Base-by-base conservation (phyloP, 352 stramenopile species). In the Phytophthora lateralis region DNA sequence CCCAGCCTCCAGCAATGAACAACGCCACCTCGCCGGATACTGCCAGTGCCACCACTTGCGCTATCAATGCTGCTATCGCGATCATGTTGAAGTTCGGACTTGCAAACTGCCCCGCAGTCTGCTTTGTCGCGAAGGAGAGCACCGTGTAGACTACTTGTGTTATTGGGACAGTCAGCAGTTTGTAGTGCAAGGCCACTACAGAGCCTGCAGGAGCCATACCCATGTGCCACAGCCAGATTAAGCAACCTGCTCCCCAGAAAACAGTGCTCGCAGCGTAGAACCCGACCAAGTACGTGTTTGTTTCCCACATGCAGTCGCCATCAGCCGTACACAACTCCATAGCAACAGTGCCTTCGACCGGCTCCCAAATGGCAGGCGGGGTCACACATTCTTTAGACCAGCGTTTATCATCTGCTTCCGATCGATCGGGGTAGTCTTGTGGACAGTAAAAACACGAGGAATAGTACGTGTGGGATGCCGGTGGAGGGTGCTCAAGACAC, bases 1-100 rank as follows among this genome's bases (percentile, higher is more conserved):
- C 64, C 81, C 81, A 90, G 18, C 81, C 81, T 26, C 83, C 85
- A 35, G 78, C 75, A 17, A 88, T 64, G 30, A 77, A 60, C 12
- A 89, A 55, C 24, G 79, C 32, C 32, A 81, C 54, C n/a, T 86
- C 76, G 7, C 55, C 72, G 3, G 78, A 65, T 20, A 75, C 51
- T 0, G 65, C 63, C 4, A 88, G 51, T 6, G 76, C 66, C 9
- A 71, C 63, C 18, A 85, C 26, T 34, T 82, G 68, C 15, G 76
- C 61, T 15, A 84, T 27, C 24, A 81, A 73, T 15, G 71, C 49
- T 11, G 55, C 26, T 41, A 86, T 77, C 9, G 66, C 38, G 1
- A 87, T 18, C 26, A 78, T 39, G 26, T 78, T 80, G 20, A 60
- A 66, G 1, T 63, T 70, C 9, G 66, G 74, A 41, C 72, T 78